phyloP scores from a whole-genome alignment of 192 early-diverging fungal genomes.

The Coemansia javaensis region DNA sequence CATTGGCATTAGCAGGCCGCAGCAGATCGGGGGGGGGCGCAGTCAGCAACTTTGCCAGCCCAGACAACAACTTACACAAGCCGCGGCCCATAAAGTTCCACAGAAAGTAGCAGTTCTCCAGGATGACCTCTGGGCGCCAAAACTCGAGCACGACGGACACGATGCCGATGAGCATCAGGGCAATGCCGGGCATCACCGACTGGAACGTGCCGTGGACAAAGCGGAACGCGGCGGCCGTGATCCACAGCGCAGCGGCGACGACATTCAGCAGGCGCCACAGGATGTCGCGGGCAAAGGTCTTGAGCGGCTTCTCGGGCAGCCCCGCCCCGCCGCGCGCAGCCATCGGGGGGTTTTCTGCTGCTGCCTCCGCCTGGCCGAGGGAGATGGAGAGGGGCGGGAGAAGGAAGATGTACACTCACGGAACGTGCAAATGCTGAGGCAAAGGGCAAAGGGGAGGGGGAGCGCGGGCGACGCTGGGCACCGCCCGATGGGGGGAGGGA shows the following conservation, averaged over 20 bases:
- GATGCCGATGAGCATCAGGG: slow-evolving; percentile 28
- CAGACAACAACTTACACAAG: slow-evolving; percentile 22
- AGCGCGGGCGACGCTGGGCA: too few relatives aligned
- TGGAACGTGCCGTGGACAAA: slow-evolving; percentile 37
- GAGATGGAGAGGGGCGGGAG: not conserved
- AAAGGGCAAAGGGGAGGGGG: too few relatives aligned
- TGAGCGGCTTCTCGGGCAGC: slow-evolving; percentile 1
- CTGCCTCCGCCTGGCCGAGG: too few relatives aligned
- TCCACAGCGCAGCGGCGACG: slow-evolving; percentile 40
- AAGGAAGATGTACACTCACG: not conserved
- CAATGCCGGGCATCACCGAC: slow-evolving; percentile 35
- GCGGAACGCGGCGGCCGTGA: slow-evolving; percentile 30
- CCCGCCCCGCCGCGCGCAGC: not conserved
- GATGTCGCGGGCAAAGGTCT: slow-evolving; percentile 6
- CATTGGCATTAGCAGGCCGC: not conserved
- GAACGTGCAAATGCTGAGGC: too few relatives aligned
- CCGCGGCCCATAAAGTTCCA: slow-evolving; percentile 52
- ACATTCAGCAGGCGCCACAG: slow-evolving; percentile 44
- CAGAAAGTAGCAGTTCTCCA: slow-evolving; percentile 45
- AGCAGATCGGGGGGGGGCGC: too few relatives aligned
- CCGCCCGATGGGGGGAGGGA: too few relatives aligned
- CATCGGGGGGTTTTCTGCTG: not conserved
- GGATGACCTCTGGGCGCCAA: slow-evolving; percentile 25
- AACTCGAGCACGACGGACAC: slow-evolving; percentile 41
- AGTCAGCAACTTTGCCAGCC: too few relatives aligned